Evolutionary conservation across 1,284 basidiomycete genomes (phyloP), one percentile per base, ranked within the genome.

Genomic region (Kwoniella shivajii): DNA sequence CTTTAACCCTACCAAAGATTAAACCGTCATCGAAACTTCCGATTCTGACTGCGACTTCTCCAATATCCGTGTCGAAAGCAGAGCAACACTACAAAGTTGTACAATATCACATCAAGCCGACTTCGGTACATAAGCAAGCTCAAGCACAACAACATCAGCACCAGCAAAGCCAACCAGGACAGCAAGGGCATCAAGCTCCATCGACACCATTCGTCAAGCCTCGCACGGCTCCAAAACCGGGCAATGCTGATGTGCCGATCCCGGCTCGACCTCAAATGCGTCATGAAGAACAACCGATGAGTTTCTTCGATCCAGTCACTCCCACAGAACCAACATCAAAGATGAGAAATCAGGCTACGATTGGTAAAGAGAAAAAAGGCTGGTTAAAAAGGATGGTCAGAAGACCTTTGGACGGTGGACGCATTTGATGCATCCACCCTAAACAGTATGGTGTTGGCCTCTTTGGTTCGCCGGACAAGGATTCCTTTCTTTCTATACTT

Each of bases 341-440:
- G 6, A 41, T 30, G 13, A 34, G 9, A 11, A n/a, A 29, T 30
- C 11, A n/a, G 11, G 39, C 48, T 6, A 20, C 29, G 6, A 34
- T 33, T 7, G 27, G 22, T 34, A 52, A 36, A 41, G 57, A 34
- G 2, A 50, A 44, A 36, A 57, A 58, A 42, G 61, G 60, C 18
- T 72, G 69, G 69, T 53, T 72, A 20, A 67, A 66, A 59, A 63
- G 60, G 46, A 65, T 69, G 3, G 64, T 66, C 11, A 59, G 42
- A 36, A 31, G 30, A 49, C 54, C 54, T 27, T 38, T 50, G 20
- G 39, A 34, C 9, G 46, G 26, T 20, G n/a, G 57, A n/a, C n/a
- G n/a, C n/a, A n/a, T n/a, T n/a, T n/a, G n/a, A n/a, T n/a, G n/a
- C n/a, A n/a, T n/a, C n/a, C n/a, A n/a, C n/a, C n/a, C n/a, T n/a